Base-by-base conservation (phyloP, 768 basidiomycete species). In the Mycena alexandri region DNA sequence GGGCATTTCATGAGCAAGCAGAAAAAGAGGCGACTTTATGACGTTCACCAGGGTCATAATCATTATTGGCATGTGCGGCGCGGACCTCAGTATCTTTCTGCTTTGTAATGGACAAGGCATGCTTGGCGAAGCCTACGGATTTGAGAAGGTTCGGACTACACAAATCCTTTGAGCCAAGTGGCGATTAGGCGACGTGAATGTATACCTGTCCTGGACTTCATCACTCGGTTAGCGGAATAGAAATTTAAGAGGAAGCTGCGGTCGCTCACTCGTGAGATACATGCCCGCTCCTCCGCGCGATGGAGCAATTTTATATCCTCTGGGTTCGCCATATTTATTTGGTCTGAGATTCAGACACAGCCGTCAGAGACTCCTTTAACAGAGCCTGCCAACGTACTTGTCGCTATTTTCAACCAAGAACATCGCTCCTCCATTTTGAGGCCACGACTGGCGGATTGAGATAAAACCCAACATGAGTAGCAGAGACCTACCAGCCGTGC, bases 71-170 rank as follows among this genome's bases (percentile, higher is more conserved):
- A 53, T 79, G 79, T 48, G 81, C 82, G 7, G 81, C 78, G 7
- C 77, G 76, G 5, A 82, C 84, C 73, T 88, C 87, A 0, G 80
- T 81, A 33, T 88, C 87, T 71, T 88, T 86, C 48, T 81, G 80
- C 67, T 76, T 75, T 24, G 84, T 82, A 6, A 87, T 79, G 5
- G 83, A 82, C n/a, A 86, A 74, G 54, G 82, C 82, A 72, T 87
- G 83, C 33, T 83, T 82, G 6, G 86, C 86, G 83, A 86, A 88
- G 62, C 86, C 83, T 21, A 80, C 83, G 47, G 86, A 87, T 44
- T 85, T 81, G 62, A 85, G 75, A 14, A 85, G 78, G 11, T 85
- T 81, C 16, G 66, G 43, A 19, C 70, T 67, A 25, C 4, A 41
- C n/a, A 7, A 17, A n/a, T 57, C 42, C 68, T 36, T 56, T 61